Evolutionary conservation across 257 asterid genomes (phyloP), one percentile per base, ranked within the genome.

Genomic region (Perilla frutescens): DNA sequence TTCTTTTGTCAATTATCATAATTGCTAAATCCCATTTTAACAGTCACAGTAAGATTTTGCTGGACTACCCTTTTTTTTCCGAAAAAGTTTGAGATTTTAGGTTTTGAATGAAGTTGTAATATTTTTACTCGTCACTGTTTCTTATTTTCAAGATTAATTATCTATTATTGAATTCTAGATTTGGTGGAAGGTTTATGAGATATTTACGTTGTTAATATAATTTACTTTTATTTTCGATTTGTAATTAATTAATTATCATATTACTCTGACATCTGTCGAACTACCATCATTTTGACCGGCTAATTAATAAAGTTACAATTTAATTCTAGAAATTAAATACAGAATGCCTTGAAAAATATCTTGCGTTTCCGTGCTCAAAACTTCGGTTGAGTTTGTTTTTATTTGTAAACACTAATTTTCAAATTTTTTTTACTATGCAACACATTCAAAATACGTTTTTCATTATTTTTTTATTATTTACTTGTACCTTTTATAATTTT

Each of bases 21-120:
- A 49, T 51, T 54, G 11, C 44, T 47, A 20, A 66, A 47, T 5
- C 54, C n/a, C 61, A 13, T 49, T 7, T 6, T n/a, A 32, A 3
- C 49, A 48, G 20, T 72, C 36, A 11, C 44, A 72, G 62, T 26
- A 39, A 3, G 43, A n/a, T 60, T 32, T 6, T 59, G 20, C 4
- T 29, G 11, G 36, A 37, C 43, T 67, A n/a, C 63, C 58, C 4
- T 39, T 68, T 50, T 37, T 51, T 10, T 68, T 50, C 7, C 73
- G 36, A 51, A 11, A 51, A 29, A 39, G 32, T 55, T 26, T 31
- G 50, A 51, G 2, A 0, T 36, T 8, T 11, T 65, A 26, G 29
- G 34, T 45, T 65, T 26, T 45, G 7, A 65, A 62, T 40, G 7
- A 62, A 44, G 41, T n/a, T 6, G 2, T 14, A 20, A 20, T 20